Evolutionary conservation across 768 basidiomycete species (phyloP), one percentile per base, ranked within the genome.

Genomic region (Russula earlei): DNA sequence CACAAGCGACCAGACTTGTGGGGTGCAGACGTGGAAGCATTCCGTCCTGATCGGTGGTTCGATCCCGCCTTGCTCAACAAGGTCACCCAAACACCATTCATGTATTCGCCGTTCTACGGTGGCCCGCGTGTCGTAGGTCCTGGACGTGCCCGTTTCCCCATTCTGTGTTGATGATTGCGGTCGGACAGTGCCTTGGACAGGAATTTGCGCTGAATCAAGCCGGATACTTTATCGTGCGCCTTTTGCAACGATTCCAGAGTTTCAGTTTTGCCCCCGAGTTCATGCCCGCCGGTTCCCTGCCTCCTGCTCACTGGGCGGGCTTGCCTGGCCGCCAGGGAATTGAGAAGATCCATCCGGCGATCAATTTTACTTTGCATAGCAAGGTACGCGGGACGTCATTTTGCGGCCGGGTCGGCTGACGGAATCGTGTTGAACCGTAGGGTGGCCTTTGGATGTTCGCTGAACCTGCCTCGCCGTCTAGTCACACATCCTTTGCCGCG

Each of bases 51-150:
- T 60, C 73, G 84, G 15, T 86, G 81, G 72, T 65, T 84, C 43
- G 83, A 85, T 54, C 73, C 75, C 10, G 46, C 33, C 1, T 72
- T 83, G 29, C 61, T 80, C 7, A 72, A 75, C 61, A 80, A 80
- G 55, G 69, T 83, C 19, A 71, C 70, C 0, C 72, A 75, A 2
- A 84, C 84, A 57, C 82, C 83, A 1, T 83, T 78, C 71, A 85
- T 87, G 58, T 85, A 85, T 67, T 68, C 80, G 5, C 83, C 84
- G 0, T 85, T 85, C 70, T 83, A 83, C 55, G 82, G 81, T 0
- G 84, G 81, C 1, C 84, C 83, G 5, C 72, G 84, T 10, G 80
- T 82, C 57, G 60, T 62, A 42, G 40, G 60, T 49, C 4, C 1
- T 19, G 60, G 38, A 2, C 1, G 15, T 4, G 25, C 20, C 5